Conservation (phyloP, 768 basidiomycete species). For the Psilocybe cyanescens region DNA sequence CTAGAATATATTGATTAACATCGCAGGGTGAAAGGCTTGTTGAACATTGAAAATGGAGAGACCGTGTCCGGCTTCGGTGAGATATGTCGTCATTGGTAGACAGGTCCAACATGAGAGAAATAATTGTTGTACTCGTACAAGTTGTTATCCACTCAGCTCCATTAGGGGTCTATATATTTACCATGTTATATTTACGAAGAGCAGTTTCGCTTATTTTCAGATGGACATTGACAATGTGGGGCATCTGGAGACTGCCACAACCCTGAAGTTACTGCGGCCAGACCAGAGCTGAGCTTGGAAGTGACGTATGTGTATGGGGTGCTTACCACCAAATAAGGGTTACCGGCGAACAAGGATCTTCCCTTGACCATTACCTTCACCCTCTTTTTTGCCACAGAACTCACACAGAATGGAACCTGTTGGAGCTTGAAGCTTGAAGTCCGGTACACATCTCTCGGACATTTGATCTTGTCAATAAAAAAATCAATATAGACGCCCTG, state of each 20-base stretch:
- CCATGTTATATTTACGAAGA: too few species aligned
- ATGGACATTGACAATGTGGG: background rate
- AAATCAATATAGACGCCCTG: conserved; percentile 6
- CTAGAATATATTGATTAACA: conserved; percentile 15
- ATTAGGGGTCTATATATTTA: background rate
- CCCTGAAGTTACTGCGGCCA: background rate
- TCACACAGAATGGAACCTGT: background rate
- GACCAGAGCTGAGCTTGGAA: background rate
- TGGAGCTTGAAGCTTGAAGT: too few species aligned
- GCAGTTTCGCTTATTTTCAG: too few species aligned
- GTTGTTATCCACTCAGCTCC: background rate
- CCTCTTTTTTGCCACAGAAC: background rate
- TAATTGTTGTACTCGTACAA: background rate
- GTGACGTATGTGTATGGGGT: background rate
- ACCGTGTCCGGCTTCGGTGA: too few species aligned
- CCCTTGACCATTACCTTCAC: background rate
- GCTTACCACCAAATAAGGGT: background rate
- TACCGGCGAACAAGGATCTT: background rate
- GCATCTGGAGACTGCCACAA: background rate
- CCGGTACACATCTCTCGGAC: background rate
- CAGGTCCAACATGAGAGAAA: background rate
- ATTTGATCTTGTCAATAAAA: background rate
- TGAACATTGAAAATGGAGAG: background rate
- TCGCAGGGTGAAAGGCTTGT: conserved; percentile 8
- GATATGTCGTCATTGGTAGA: background rate